phyloP scores from a whole-genome alignment of 257 asterid species.

The Forsythia viridissima region DNA sequence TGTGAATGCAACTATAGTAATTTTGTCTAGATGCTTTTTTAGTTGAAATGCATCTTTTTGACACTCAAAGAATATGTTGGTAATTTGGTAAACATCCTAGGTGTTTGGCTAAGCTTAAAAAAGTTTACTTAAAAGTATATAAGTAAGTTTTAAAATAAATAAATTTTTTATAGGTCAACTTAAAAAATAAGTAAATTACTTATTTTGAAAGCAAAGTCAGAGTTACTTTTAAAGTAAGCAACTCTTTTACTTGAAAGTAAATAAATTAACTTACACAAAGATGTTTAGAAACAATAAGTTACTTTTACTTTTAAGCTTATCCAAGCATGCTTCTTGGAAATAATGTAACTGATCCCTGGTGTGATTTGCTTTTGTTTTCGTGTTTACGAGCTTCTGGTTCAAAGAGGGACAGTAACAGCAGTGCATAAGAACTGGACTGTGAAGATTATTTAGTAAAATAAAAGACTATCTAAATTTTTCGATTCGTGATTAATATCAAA shows the following conservation, averaged over 20 bases:
- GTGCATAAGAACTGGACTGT: neutral
- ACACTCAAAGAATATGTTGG: neutral
- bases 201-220: neutral
- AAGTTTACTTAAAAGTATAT: too few species aligned
- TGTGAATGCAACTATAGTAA: neutral
- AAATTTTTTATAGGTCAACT: too few species aligned
- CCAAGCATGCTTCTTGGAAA: neutral
- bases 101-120: neutral
- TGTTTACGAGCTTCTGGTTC: neutral
- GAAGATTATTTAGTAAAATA: neutral
- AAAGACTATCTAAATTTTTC: too few species aligned
- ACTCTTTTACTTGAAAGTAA: neutral
- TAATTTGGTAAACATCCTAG: too few species aligned
- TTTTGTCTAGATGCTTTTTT: neutral
- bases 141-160: neutral
- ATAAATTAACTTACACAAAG: too few species aligned
- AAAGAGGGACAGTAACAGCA: too few species aligned
- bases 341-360: neutral
- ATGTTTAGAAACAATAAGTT: neutral
- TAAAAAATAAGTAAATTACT: too few species aligned
- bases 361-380: neutral
- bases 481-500: neutral
- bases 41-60: neutral
- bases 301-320: neutral
- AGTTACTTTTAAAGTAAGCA: neutral